Evolutionary conservation across 305 asterid species (phyloP), one percentile per base, ranked within the genome.

Genomic region (Coffea humblotiana): DNA sequence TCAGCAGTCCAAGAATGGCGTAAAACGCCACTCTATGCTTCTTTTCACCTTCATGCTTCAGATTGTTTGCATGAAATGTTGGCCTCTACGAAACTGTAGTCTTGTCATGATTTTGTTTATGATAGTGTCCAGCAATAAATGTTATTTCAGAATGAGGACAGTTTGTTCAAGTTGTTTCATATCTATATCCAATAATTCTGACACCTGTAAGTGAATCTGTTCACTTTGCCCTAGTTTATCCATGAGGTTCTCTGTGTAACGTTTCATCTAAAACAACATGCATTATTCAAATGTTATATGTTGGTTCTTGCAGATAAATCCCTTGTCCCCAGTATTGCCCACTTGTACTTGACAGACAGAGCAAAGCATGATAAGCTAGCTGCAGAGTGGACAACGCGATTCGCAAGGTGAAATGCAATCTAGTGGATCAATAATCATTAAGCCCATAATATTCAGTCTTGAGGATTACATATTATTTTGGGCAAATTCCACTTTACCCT

Each of bases 121-220:
- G 23, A 48, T 45, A 15, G 2, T 65, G 3, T 76, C 13, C 32
- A 65, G 79, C 25, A 27, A 19, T 47, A 45, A 63, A 1, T 47
- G 27, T 18, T 16, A 63, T 11, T 6, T 8, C 25, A 29, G 32
- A 18, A n/a, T 7, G 72, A 54, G 40, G 2, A 18, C 6, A 32
- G 32, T 76, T 63, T 43, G 1, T 91, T 94, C 82, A n/a, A n/a
- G n/a, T n/a, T n/a, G n/a, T n/a, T n/a, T n/a, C n/a, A 86, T 92
- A 85, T 96, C 98, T 45, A 90, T 96, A 72, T 94, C 92, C 78
- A 89, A 92, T 78, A 87, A 83, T 78, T 97, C 99, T 48, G 95
- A 91, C 72, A 80, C 95, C 32, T 82, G 98, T 95, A 86, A 87
- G 95, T 77, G 80, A 72, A 77, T 74, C 77, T 12, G 16, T 60